Conservation (phyloP, 2,329 filamentous ascomycete genomes). For the Pyricularia sp. region DNA sequence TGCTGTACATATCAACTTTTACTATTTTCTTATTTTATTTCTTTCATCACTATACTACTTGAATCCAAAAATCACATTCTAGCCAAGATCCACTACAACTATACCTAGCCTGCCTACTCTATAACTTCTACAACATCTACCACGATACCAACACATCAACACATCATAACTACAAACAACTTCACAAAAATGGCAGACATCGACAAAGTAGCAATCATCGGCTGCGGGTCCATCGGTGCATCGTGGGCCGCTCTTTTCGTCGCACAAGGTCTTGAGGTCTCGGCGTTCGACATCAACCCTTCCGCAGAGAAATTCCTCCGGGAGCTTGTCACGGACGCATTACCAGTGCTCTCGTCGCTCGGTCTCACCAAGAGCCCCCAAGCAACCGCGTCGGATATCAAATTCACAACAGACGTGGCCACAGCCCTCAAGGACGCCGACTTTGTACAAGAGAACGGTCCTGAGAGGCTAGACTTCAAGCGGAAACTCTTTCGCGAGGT, state of each 20-base stretch:
- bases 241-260: slow-evolving; percentile 28
- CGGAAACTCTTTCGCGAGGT: slow-evolving; percentile 24
- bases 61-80: not conserved
- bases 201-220: slow-evolving; percentile 19
- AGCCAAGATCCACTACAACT: not conserved
- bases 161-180: not conserved
- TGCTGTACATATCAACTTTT: not conserved
- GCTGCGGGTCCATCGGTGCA: slow-evolving; percentile 23
- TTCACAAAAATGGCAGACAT: slow-evolving; percentile 6
- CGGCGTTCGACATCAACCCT: slow-evolving; percentile 22
- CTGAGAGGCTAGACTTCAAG: slow-evolving; percentile 29
- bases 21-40: no score
- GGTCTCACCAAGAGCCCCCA: not conserved
- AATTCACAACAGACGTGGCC: not conserved
- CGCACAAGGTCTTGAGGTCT: slow-evolving; percentile 22
- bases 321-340: not conserved
- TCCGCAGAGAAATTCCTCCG: not conserved
- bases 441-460: slow-evolving; percentile 29
- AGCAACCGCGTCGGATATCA: not conserved
- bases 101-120: not conserved
- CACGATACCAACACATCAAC: not conserved
- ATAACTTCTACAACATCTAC: not conserved
- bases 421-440: slow-evolving; percentile 14
- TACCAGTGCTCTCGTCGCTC: not conserved
- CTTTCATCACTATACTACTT: not conserved